Evolutionary conservation across 2,329 filamentous ascomycete species (phyloP).

Genomic region (Reticulascus tulasneorum): DNA sequence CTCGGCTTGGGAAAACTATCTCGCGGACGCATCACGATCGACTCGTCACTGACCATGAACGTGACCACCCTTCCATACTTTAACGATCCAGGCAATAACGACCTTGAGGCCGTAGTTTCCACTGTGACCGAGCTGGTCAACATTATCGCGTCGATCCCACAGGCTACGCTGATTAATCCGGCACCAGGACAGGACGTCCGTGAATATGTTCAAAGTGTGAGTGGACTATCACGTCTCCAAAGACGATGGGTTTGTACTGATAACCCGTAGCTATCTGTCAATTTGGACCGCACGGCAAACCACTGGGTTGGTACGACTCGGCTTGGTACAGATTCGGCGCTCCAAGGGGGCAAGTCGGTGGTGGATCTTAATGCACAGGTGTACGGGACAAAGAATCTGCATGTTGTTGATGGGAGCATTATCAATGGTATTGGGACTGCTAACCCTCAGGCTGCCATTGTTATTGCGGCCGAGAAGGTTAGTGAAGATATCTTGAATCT

Average conservation of each 20-base stretch:
- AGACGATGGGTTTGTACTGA: no score
- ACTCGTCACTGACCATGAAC: background rate
- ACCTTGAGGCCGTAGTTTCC: background rate
- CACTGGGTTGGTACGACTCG: background rate
- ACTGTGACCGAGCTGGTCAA: background rate
- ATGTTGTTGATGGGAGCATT: conserved; percentile 19
- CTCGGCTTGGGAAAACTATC: background rate
- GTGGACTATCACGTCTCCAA: no score
- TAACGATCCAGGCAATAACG: background rate
- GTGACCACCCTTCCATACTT: background rate
- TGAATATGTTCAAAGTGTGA: background rate
- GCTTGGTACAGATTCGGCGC: background rate
- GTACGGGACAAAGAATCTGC: conserved; percentile 17
- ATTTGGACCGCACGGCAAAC: background rate
- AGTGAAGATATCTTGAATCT: background rate
- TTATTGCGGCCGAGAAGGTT: background rate
- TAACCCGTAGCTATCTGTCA: background rate
- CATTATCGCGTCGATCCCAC: background rate
- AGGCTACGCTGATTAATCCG: background rate
- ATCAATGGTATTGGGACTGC: conserved; percentile 1
- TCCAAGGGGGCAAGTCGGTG: background rate
- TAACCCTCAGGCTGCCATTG: background rate
- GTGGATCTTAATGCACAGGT: conserved; percentile 2
- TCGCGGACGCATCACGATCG: background rate
- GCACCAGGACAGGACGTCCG: background rate